Evolutionary conservation across 129 eudicot genomes (phyloP), one percentile per base, ranked within the genome.

Genomic region (Ambrosia artemisiifolia): DNA sequence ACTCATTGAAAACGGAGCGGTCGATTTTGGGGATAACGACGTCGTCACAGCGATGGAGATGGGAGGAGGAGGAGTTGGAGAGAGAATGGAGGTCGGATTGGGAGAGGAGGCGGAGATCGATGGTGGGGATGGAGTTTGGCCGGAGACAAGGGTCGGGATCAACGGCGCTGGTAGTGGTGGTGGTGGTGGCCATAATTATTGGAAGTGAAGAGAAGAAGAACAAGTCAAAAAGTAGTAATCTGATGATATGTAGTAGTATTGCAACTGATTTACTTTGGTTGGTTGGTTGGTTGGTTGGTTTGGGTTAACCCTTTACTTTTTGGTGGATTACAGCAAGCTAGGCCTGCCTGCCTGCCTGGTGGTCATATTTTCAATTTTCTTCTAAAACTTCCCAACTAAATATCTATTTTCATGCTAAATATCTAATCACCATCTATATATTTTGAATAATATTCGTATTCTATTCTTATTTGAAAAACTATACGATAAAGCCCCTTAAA

Each of bases 1-100:
- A 90, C 57, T 94, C 96, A 64, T 94, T 94, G 88, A 94, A 94
- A 69, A 94, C 93, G 51, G 93, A 80, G 30, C 88, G 95, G 75
- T 90, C 96, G 76, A 94, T 87, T 79, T 83, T 82, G 30, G 98
- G 96, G 77, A 87, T 84, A 8, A 84, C 85, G 79, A 94, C 81
- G 82, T 94, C 96, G 75, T 93, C 85, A 56, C 70, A 62, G 24
- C 76, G 82, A 67, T 76, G 43, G 79, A 77, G 83, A 66, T 82
- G 76, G 81, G 71, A 81, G 13, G 82, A 66, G 62, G 88, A 67
- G 60, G 76, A 48, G 67, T 63, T 88, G 61, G 96, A 87, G 62
- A 92, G 91, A 33, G 96, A 51, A 63, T 79, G 43, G 77, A 93
- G 96, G 35, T 93, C 96, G 5, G 98, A 82, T 75, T 93, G 98